Base-by-base conservation (phyloP, 306 rosid genomes). In the apple (Malus domestica) region DNA sequence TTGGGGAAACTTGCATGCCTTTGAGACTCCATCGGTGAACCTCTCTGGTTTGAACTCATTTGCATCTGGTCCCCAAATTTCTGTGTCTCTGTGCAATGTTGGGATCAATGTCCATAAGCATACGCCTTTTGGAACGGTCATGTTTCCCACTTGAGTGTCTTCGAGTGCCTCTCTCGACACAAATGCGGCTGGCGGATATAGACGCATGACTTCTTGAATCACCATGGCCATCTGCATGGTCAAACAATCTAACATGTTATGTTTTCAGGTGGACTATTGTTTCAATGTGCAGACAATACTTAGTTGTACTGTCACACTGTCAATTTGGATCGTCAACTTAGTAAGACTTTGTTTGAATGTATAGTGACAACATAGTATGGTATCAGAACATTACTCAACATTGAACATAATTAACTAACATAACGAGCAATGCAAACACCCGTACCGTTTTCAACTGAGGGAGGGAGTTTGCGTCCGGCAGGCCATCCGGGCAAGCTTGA, bases 141-240 rank as follows among this genome's bases (percentile, higher is more conserved):
- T 72, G 85, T 81, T 78, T 35, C 99, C 97, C 2, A 95, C 66
- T 63, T 84, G 83, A 4, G 86, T 87, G 13, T 95, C 96, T 38
- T 80, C 90, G 4, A 90, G 85, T 65, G 97, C 91, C 80, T 95
- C 99, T 80, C 99, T 88, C 25, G 99, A 89, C 45, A 95, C 99
- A 57, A 95, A 92, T 6, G 97, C 93, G 10, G 91, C 99, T 7
- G 97, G 96, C 27, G 99, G 97, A 58, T 95, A 95, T 59, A 95
- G 75, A 19, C 99, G 96, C 49, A 95, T 30, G 64, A 80, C 88
- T 78, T 95, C 99, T 25, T 91, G 92, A 68, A 95, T 85, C 87
- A 95, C 99, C 91, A 90, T 89, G 1, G 81, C 77, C 76, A 86
- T 80, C 98, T 90, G 63, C 54, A 75, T 66, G 4, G 69, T 27